Evolutionary conservation across 2,329 filamentous ascomycete genomes (phyloP).

Genomic region (Pseudogymnoascus sp.): DNA sequence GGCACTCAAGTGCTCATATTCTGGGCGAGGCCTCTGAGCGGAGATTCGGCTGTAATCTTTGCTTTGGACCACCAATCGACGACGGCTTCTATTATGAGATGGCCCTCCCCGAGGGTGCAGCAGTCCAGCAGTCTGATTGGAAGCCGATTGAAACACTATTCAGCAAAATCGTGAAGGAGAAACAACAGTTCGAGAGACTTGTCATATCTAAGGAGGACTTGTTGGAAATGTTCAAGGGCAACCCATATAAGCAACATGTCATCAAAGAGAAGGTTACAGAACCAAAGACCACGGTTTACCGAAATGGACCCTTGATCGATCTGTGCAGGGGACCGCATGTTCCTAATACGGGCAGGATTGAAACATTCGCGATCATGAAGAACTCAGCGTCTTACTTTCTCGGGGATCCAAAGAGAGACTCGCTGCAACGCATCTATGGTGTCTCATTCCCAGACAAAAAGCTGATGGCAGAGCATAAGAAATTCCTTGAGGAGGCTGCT

Average conservation of each 20-base stretch:
- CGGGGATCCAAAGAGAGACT: conserved; percentile 87
- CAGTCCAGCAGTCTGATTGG: conserved; percentile 70
- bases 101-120: conserved; percentile 63
- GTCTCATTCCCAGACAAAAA: conserved; percentile 97
- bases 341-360: conserved; percentile 84
- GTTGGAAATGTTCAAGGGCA: conserved; percentile 93
- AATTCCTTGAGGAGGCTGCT: conserved; percentile 94
- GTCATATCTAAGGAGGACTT: conserved; percentile 85
- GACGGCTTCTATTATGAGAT: conserved; percentile 98
- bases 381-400: conserved; percentile 75
- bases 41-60: conserved; percentile 83
- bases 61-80: conserved; percentile 85
- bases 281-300: conserved; percentile 86
- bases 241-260: conserved; percentile 97
- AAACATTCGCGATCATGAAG: conserved; percentile 91
- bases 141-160: conserved; percentile 76
- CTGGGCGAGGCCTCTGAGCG: conserved; percentile 91
- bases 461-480: conserved; percentile 82
- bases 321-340: conserved; percentile 93
- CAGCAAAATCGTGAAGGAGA: conserved; percentile 83
- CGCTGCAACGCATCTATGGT: conserved; percentile 91
- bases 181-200: conserved; percentile 87
- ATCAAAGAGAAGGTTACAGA: conserved; percentile 88
- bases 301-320: conserved; percentile 85
- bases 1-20: conserved; percentile 93